phyloP scores from a whole-genome alignment of 345 rosid species.

The Gossypioides kirkii region DNA sequence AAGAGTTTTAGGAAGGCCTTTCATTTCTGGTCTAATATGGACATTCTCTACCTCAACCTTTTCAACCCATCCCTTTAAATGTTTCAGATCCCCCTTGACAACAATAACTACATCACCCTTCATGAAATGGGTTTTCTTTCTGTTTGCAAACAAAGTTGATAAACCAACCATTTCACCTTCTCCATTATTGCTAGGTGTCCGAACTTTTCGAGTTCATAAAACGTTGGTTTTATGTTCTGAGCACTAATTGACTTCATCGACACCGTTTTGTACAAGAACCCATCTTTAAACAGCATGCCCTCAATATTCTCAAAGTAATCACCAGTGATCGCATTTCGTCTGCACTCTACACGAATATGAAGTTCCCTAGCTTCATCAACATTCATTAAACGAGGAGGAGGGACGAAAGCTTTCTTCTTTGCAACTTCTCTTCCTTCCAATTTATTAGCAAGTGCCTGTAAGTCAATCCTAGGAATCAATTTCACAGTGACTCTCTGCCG shows the following conservation, averaged over 20 bases:
- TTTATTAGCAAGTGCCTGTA: not conserved
- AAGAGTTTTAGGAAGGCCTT: not conserved
- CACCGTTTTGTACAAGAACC: not conserved
- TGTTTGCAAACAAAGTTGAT: not conserved
- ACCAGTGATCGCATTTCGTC: not conserved
- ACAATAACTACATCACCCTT: not conserved
- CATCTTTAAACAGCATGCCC: not conserved
- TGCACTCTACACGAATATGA: not conserved
- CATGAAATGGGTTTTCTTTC: not conserved
- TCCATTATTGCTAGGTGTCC: not conserved
- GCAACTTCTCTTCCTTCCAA: not conserved
- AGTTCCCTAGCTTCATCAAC: not conserved
- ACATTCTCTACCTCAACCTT: not conserved
- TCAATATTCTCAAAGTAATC: not conserved
- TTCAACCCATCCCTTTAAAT: not conserved
- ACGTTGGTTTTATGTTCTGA: not conserved
- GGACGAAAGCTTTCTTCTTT: constrained; percentile 1
- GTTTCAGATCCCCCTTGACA: not conserved
- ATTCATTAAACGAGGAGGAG: not conserved
- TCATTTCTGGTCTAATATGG: not conserved
- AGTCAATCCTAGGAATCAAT: not conserved
- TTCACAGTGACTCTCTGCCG: not conserved
- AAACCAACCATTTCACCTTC: not conserved
- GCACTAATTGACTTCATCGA: not conserved
- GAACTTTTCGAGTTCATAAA: not conserved